Base-by-base conservation (phyloP, 2,329 filamentous ascomycete genomes). In the Podosphaera fusca region DNA sequence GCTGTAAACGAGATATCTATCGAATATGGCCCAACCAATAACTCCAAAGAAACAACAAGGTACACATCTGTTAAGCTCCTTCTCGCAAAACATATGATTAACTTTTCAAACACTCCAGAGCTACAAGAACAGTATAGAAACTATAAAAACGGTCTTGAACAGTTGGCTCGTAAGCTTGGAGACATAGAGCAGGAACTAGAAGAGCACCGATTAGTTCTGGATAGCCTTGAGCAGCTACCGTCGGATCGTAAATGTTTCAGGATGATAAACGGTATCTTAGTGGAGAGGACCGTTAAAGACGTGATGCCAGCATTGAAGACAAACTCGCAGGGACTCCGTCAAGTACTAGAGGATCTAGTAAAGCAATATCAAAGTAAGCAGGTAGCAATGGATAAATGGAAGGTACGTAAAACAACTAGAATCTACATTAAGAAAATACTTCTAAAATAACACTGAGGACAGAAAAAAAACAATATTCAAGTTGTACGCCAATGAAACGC, bases 331-430 rank as follows among this genome's bases (percentile, higher is more conserved):
- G 90, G 92, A 1, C 69, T 98, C 67, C 92, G 85, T 72, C 94
- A 95, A 72, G 88, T 96, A 35, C 74, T 96, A 57, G 89, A 95
- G 61, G 90, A 95, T 69, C 73, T 98, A 61, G 79, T 96, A 63
- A 95, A 95, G 77, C 87, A 95, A 72, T 96, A 96, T 76, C 94
- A 94, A 74, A 73, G 75, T 36, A 94, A 95, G 72, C 89, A 98
- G 70, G 81, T 87, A 47, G 92, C 98, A 68, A 79, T 98, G 75
- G 90, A 98, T 69, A 89, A 84, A 70, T 98, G 92, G 92, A 98
- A 98, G 87, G 90, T 94, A 72, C 58, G 80, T 40, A 30, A 7
- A 8, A 29, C 34, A 12, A 10, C 10, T 31, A 46, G 5, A 4
- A 7, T 12, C 4, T n/a, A 14, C 9, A n/a, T 30, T n/a, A 31